Percentiles rank a stretch among this genome's conserved stretches.
Evolutionary conservation across 495 filamentous ascomycete genomes (phyloP).

Genomic region (Annulohypoxylon nitens): DNA sequence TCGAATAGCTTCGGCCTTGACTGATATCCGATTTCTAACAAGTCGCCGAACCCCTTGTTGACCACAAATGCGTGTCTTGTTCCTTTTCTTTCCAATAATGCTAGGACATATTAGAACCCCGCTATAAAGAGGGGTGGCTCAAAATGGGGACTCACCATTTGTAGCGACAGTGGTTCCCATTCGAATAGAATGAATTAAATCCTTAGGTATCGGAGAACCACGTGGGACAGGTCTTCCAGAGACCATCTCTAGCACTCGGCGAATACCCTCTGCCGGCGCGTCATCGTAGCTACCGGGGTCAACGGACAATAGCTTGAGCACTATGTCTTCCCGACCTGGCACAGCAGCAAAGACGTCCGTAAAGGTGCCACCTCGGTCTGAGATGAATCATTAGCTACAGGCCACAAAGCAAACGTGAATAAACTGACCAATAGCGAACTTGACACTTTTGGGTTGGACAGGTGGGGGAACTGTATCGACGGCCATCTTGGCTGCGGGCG

Average conservation of each 20-base stretch:
- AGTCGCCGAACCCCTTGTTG: slow-evolving; percentile 93
- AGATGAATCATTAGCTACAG: slow-evolving; percentile 17
- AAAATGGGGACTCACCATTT: slow-evolving; percentile 62
- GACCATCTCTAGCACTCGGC: slow-evolving; percentile 73
- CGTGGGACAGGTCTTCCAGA: slow-evolving; percentile 76
- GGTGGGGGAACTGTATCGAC: slow-evolving; percentile 24
- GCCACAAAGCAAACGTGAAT: slow-evolving; percentile 3
- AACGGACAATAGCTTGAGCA: slow-evolving; percentile 89
- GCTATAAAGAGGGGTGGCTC: not conserved
- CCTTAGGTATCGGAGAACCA: slow-evolving; percentile 66
- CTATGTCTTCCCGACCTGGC: slow-evolving; percentile 72
- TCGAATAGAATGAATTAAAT: slow-evolving; percentile 79
- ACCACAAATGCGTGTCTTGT: slow-evolving; percentile 92
- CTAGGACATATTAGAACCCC: slow-evolving; percentile 15
- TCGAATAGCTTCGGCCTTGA: slow-evolving; percentile 86
- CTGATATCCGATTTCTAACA: slow-evolving; percentile 88
- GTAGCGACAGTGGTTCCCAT: slow-evolving; percentile 93
- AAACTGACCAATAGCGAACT: slow-evolving; percentile 41
- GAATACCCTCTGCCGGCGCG: slow-evolving; percentile 91
- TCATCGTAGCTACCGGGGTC: slow-evolving; percentile 90
- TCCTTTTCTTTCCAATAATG: slow-evolving; percentile 91
- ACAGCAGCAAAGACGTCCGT: slow-evolving; percentile 76
- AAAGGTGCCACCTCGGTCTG: slow-evolving; percentile 77
- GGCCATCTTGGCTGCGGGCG: slow-evolving; percentile 36
- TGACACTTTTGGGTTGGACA: slow-evolving; percentile 39